A percentile compares a stretch with the other conserved stretches of the same genome.
These are phyloP conservation scores for Urochloa ruziziensis DNA, from an alignment of 176 grass and related monocot genomes.

Conservation along the genomic window DNA sequence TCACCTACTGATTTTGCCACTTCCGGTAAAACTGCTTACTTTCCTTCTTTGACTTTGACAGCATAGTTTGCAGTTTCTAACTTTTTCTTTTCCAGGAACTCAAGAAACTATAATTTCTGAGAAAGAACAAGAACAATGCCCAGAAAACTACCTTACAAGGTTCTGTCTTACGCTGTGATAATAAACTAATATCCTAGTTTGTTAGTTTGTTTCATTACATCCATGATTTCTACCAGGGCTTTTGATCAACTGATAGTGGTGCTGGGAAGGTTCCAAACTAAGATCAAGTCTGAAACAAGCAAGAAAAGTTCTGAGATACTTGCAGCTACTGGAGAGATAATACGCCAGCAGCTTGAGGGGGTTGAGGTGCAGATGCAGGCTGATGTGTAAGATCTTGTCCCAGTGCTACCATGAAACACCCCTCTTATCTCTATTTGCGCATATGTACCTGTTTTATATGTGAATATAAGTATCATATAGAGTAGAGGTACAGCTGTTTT, in stretches of 20 bases:
- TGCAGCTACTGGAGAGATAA: slow-evolving; percentile 57
- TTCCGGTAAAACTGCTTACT: slow-evolving; percentile 48
- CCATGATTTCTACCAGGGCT: slow-evolving; percentile 51
- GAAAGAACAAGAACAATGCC: slow-evolving; percentile 50
- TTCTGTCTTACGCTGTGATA: slow-evolving; percentile 38
- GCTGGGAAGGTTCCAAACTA: slow-evolving; percentile 75
- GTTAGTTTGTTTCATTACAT: slow-evolving; percentile 12
- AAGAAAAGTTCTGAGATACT: slow-evolving; percentile 82
- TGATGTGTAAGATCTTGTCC: slow-evolving; percentile 72
- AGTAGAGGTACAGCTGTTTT: slow-evolving; percentile 12
- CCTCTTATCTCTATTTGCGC: background rate
- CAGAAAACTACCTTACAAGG: slow-evolving; percentile 73
- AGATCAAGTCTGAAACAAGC: slow-evolving; percentile 65
- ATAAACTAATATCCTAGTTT: background rate
- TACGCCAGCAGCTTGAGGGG: slow-evolving; percentile 60
- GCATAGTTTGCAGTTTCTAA: slow-evolving; percentile 22
- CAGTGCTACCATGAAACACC: slow-evolving; percentile 12
- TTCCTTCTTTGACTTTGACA: background rate
- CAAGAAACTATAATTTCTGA: slow-evolving; percentile 59
- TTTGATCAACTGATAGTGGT: slow-evolving; percentile 66
- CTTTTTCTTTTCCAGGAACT: slow-evolving; percentile 33
- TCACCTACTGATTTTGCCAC: slow-evolving; percentile 37
- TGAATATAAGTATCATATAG: slow-evolving; percentile 24
- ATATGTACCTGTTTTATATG: background rate
- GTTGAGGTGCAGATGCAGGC: slow-evolving; percentile 71